A percentile compares a stretch with the other conserved stretches of the same genome.
phyloP scores from a whole-genome alignment of 1,284 basidiomycete genomes.

The Heterobasidion occidentale region DNA sequence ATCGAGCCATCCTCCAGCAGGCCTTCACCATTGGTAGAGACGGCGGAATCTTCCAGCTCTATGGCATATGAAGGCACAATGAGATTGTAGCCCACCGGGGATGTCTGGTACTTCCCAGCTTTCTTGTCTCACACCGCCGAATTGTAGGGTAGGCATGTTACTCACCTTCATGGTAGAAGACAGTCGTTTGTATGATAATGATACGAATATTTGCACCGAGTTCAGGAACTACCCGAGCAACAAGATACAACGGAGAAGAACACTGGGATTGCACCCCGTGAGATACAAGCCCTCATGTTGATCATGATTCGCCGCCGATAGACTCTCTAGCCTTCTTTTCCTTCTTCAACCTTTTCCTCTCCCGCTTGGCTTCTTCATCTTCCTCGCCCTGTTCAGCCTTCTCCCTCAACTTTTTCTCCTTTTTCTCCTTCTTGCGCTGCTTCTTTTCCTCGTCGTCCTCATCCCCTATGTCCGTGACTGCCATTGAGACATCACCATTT shows the following conservation, averaged over 20 bases:
- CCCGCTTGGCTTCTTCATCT: conserved; percentile 55
- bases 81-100: too few species aligned
- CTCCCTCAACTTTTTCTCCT: conserved; percentile 36
- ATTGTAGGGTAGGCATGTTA: too few species aligned
- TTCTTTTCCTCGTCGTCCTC: conserved; percentile 40
- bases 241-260: too few species aligned
- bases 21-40: not conserved
- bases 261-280: too few species aligned
- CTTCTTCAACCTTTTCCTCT: conserved; percentile 58
- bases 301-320: conserved; percentile 23
- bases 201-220: too few species aligned
- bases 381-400: conserved; percentile 47
- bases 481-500: conserved; percentile 35
- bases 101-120: too few species aligned
- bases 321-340: conserved; percentile 38
- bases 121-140: too few species aligned
- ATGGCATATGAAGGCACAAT: too few species aligned
- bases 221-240: too few species aligned
- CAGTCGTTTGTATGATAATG: too few species aligned
- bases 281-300: too few species aligned
- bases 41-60: not conserved
- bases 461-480: conserved; percentile 26
- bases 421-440: conserved; percentile 47
- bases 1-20: not conserved
- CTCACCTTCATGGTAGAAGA: too few species aligned